Conservation (phyloP, 1,284 basidiomycete species). For the Ceratobasidium sp. region DNA sequence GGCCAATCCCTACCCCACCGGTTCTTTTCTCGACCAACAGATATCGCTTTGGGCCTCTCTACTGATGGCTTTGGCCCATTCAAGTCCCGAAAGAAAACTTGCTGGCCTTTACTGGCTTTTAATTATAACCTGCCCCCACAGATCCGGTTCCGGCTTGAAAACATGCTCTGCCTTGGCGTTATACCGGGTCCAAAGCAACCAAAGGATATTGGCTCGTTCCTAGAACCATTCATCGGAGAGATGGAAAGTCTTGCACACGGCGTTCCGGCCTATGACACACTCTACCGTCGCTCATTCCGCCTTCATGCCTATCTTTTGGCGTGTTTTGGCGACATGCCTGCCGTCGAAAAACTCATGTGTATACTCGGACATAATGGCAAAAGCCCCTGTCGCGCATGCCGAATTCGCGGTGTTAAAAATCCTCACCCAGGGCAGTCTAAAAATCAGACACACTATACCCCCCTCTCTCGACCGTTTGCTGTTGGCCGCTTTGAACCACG, state of each 20-base stretch:
- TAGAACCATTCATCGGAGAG: constrained; percentile 24
- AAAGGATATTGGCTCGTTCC: constrained; percentile 19
- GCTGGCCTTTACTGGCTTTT: constrained; percentile 40
- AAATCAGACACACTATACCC: background rate
- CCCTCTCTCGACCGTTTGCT: background rate
- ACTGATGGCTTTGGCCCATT: constrained; percentile 38
- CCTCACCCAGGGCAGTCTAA: background rate
- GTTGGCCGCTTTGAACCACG: background rate
- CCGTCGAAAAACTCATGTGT: constrained; percentile 46
- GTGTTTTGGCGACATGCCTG: constrained; percentile 46
- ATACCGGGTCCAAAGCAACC: constrained; percentile 45
- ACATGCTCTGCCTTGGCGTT: constrained; percentile 44
- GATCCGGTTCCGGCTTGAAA: constrained; percentile 22
- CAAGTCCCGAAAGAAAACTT: constrained; percentile 10
- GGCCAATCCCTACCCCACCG: constrained; percentile 13
- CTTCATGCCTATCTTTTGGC: constrained; percentile 45
- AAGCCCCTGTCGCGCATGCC: constrained; percentile 45
- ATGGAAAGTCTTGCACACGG: constrained; percentile 31
- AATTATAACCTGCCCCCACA: constrained; percentile 46
- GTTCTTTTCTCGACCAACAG: constrained; percentile 28
- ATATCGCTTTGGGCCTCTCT: constrained; percentile 46
- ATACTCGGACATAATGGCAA: constrained; percentile 46
- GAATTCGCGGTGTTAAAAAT: constrained; percentile 27
- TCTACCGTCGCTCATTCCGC: constrained; percentile 14
- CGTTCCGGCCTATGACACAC: constrained; percentile 33